Evolutionary conservation across 1,284 basidiomycete species (phyloP).

Genomic region (Sanghuangporus sanghuang): DNA sequence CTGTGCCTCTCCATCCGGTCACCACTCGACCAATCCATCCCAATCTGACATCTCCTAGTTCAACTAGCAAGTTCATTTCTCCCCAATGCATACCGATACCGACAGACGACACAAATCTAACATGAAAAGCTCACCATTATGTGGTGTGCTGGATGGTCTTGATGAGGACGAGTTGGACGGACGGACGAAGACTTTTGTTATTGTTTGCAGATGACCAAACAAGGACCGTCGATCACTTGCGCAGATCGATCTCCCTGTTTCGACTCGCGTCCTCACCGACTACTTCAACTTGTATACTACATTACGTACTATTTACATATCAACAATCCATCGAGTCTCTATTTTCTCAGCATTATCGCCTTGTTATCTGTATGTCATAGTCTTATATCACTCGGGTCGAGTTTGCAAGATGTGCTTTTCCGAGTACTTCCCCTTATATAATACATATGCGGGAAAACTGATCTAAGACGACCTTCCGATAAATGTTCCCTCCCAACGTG

Average conservation of each 20-base stretch:
- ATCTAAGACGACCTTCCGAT: not conserved
- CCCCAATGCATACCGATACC: not conserved
- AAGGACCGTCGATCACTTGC: not conserved
- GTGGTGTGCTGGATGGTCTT: slow-evolving; percentile 1
- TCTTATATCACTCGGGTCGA: too few species aligned
- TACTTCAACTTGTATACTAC: too few species aligned
- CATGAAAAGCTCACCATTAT: slow-evolving; percentile 9
- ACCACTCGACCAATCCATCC: not conserved
- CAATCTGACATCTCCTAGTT: not conserved
- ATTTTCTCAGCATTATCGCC: too few species aligned
- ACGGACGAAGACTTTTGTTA: not conserved
- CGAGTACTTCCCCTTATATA: too few species aligned
- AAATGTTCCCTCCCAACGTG: not conserved
- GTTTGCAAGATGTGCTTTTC: too few species aligned
- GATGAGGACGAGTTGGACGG: not conserved
- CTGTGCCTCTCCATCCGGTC: not conserved
- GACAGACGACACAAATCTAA: not conserved
- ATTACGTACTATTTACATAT: too few species aligned
- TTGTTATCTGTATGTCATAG: too few species aligned
- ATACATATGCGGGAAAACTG: too few species aligned
- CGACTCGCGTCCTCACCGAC: too few species aligned
- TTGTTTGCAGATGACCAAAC: not conserved
- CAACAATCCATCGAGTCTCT: too few species aligned
- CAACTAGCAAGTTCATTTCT: not conserved
- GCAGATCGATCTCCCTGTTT: not conserved